phyloP scores from a whole-genome alignment of 371 early-diverging fungal genomes.

The Apophysomyces variabilis region DNA sequence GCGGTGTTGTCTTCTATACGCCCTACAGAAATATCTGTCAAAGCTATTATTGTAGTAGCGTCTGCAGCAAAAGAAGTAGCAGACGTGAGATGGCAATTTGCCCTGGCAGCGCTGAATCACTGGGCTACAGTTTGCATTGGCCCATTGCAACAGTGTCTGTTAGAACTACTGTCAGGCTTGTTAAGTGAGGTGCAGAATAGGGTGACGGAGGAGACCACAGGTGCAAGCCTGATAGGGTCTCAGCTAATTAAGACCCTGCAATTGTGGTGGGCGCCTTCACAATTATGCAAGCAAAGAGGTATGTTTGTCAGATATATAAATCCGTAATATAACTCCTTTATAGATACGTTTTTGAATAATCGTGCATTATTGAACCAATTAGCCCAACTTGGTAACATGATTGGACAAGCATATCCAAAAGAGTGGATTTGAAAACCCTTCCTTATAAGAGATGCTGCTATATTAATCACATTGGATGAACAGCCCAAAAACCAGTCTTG shows the following conservation, averaged over 20 bases:
- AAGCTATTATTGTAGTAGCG: conserved; percentile 20
- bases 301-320: neutral
- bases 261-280: neutral
- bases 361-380: conserved; percentile 14
- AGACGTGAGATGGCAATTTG: neutral
- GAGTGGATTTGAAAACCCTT: conserved; percentile 20
- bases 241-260: neutral
- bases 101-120: neutral
- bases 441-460: too few relatives aligned
- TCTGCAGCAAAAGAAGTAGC: neutral
- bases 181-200: neutral
- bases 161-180: neutral
- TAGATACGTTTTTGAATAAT: conserved; percentile 25
- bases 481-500: too few relatives aligned
- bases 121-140: neutral
- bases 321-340: neutral
- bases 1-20: conserved; percentile 23
- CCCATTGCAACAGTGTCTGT: neutral
- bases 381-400: conserved; percentile 9
- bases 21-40: conserved; percentile 28
- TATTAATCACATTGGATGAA: too few relatives aligned
- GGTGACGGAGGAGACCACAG: neutral
- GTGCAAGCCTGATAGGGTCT: neutral
- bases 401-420: conserved; percentile 24
- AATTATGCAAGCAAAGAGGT: neutral